phyloP scores from a whole-genome alignment of 345 rosid genomes.

The Syzygium grande region DNA sequence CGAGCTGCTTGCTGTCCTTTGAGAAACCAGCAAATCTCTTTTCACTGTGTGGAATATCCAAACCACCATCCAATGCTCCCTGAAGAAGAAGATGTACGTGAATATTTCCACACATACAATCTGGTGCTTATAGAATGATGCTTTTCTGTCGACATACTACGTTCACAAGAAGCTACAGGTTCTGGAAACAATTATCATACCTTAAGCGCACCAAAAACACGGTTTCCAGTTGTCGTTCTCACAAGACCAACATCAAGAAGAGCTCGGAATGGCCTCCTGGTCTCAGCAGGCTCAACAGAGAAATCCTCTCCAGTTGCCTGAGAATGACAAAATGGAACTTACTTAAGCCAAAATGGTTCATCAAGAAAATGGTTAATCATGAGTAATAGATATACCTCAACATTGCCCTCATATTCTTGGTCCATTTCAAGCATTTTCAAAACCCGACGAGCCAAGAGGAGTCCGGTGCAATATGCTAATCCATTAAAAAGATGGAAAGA shows the following conservation, averaged over 20 bases:
- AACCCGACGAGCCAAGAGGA: slow-evolving; percentile 71
- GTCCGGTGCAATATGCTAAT: slow-evolving; percentile 75
- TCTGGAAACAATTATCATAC: slow-evolving; percentile 12
- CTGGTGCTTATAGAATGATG: not conserved
- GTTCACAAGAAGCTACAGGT: not conserved
- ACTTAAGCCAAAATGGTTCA: not conserved
- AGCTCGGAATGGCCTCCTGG: slow-evolving; percentile 77
- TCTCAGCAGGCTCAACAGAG: slow-evolving; percentile 69
- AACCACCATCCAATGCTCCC: slow-evolving; percentile 90
- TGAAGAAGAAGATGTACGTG: slow-evolving; percentile 2
- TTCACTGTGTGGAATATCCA: slow-evolving; percentile 89
- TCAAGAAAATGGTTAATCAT: not conserved
- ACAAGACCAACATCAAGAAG: slow-evolving; percentile 77
- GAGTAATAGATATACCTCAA: slow-evolving; percentile 29
- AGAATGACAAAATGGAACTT: not conserved
- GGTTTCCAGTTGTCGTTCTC: slow-evolving; percentile 70
- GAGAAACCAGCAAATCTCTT: slow-evolving; percentile 84
- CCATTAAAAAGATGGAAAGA: not conserved
- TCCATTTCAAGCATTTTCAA: slow-evolving; percentile 68
- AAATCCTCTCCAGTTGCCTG: slow-evolving; percentile 86
- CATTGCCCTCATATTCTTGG: slow-evolving; percentile 58
- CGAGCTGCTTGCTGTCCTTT: slow-evolving; percentile 65
- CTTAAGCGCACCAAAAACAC: slow-evolving; percentile 72
- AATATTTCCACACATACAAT: not conserved
- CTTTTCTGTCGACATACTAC: not conserved